A percentile compares a stretch with the other conserved stretches of the same genome.
Evolutionary conservation across 805 yeast genomes (phyloP).

Genomic region (Zygosaccharomyces siamensis): DNA sequence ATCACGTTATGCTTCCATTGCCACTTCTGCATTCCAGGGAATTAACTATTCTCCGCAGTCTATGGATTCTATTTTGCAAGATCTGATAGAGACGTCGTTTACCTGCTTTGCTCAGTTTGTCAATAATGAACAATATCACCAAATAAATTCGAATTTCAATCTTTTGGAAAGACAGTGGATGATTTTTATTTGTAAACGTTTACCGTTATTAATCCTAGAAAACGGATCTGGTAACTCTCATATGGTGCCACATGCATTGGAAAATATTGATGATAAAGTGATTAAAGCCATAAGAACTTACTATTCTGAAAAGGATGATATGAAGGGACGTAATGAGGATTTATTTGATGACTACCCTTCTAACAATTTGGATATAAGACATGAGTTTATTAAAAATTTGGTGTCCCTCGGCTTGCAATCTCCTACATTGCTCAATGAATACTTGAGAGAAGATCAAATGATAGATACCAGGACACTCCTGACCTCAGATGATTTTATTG

Average conservation of each 20-base stretch:
- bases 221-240: constrained; percentile 26
- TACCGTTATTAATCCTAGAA: constrained; percentile 43
- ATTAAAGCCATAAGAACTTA: constrained; percentile 33
- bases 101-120: constrained; percentile 42
- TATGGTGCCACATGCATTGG: constrained; percentile 25
- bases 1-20: constrained; percentile 30
- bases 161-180: constrained; percentile 41
- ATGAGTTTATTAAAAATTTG: constrained; percentile 46
- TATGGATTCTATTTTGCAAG: constrained; percentile 23
- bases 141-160: constrained; percentile 34
- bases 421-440: constrained; percentile 30
- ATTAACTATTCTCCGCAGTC: constrained; percentile 22
- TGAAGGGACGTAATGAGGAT: constrained; percentile 40
- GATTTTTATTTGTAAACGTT: constrained; percentile 41
- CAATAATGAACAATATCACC: constrained; percentile 40
- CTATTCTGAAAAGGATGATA: constrained; percentile 34
- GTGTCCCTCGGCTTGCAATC: constrained; percentile 40
- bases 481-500: constrained; percentile 33
- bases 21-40: constrained; percentile 33
- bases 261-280: constrained; percentile 30
- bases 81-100: constrained; percentile 36
- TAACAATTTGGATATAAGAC: constrained; percentile 44
- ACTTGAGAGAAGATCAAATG: constrained; percentile 39
- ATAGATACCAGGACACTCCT: constrained; percentile 34
- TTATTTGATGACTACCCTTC: constrained; percentile 49